Base-by-base conservation (phyloP, 2,329 filamentous ascomycete species). In the Arthrinium puccinioides region DNA sequence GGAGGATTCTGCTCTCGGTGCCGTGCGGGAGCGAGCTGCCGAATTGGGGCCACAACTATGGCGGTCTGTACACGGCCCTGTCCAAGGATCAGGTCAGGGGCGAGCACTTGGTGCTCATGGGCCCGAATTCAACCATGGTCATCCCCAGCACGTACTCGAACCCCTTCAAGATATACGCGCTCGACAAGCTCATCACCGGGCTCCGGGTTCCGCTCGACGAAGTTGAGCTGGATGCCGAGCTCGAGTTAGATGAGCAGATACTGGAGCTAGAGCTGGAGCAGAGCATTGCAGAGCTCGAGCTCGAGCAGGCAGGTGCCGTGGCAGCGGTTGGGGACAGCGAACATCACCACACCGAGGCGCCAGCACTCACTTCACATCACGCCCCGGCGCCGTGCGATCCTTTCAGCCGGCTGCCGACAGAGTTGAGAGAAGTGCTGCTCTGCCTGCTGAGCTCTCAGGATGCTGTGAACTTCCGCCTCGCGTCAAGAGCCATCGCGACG, bases 31-130 rank as follows among this genome's bases (percentile, higher is more conserved):
- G 34, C 21, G 37, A 42, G 9, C 24, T 52, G 32, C 49, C 48
- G 9, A 46, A 50, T 27, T 52, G 48, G 51, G 49, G 48, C 14
- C 49, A 53, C 25, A 52, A 45, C 32, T 53, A 50, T 28, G 50
- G 50, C 15, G 48, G 49, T 4, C 38, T 52, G 15, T 52, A 50
- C 37, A 30, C 40, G 15, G 36, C 37, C 13, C 39, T 34, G 18
- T 35, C 38, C 23, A 37, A 38, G 15, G 42, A 44, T n/a, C 32
- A 35, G 21, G 27, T 32, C 13, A 27, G 28, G 5, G 42, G 39
- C 4, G 33, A 40, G 27, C 36, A 44, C 31, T 47, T 47, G 24
- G 36, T 44, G 6, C 39, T 46, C 23, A 32, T 50, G 11, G 41
- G 41, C 5, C 18, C 30, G 1, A 38, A 39, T 13, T 45, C 43